These are phyloP conservation scores for Skeletonema marinoi DNA, from an alignment of 108 stramenopile species.

Conservation along the genomic window DNA sequence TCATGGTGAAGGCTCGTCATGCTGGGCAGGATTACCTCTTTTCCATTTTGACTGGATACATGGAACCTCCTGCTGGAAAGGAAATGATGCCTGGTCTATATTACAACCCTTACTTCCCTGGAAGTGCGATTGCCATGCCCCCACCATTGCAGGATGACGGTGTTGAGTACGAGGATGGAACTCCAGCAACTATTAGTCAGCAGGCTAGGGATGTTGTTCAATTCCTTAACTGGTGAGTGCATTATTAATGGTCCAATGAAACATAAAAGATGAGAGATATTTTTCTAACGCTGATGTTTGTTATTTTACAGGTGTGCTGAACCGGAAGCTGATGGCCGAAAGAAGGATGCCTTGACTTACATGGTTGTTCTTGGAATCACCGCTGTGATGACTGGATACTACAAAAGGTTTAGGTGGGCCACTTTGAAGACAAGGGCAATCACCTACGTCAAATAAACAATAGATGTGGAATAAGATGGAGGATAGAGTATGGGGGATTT, in stretches of 20 bases:
- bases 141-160: constrained; percentile 96
- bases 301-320: constrained; percentile 76
- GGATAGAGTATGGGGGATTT: not conserved
- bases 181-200: constrained; percentile 95
- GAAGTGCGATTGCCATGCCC: constrained; percentile 99
- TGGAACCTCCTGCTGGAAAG: constrained; percentile 95
- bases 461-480: constrained; percentile 7
- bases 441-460: constrained; percentile 85
- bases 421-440: constrained; percentile 97
- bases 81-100: constrained; percentile 94
- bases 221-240: constrained; percentile 79
- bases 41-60: constrained; percentile 95
- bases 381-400: constrained; percentile 89
- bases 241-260: not conserved
- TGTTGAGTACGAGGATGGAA: constrained; percentile 98
- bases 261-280: not conserved
- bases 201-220: constrained; percentile 89
- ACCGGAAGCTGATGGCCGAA: constrained; percentile 97
- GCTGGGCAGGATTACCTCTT: constrained; percentile 97
- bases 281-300: not conserved
- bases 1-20: constrained; percentile 99
- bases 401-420: constrained; percentile 98
- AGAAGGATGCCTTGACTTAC: constrained; percentile 93
- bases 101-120: constrained; percentile 97
- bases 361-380: constrained; percentile 84